phyloP scores from a whole-genome alignment of 305 asterid species.

The Solanum hybrid region DNA sequence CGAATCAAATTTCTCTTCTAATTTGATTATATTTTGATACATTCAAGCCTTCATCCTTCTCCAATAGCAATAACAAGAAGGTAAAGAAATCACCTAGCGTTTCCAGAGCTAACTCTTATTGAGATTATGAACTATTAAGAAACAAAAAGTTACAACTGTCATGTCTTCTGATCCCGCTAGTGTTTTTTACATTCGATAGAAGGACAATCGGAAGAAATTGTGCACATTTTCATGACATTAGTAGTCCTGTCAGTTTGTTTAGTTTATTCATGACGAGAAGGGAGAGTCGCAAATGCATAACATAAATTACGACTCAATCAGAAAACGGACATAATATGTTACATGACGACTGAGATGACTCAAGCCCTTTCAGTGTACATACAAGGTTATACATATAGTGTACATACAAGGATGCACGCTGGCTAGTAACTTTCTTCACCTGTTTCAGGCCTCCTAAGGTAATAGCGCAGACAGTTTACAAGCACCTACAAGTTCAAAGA shows the following conservation, averaged over 20 bases:
- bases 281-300: not conserved
- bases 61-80: not conserved
- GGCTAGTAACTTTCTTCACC: conserved; percentile 82
- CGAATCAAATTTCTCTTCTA: not conserved
- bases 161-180: not conserved
- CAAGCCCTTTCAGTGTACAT: not conserved
- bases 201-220: not conserved
- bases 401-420: not conserved
- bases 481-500: conserved; percentile 52
- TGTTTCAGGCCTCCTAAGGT: conserved; percentile 79
- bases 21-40: not conserved
- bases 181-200: not conserved
- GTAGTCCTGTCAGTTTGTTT: not conserved
- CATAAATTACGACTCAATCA: not conserved
- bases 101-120: not conserved
- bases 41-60: not conserved
- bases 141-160: not conserved
- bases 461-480: conserved; percentile 73
- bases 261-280: not conserved
- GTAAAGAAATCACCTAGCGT: not conserved
- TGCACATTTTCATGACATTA: not conserved
- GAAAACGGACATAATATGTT: not conserved
- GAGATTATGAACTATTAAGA: not conserved
- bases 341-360: not conserved
- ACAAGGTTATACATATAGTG: conserved; percentile 5